Evolutionary conservation across 1,139 yeast genomes (phyloP), one percentile per base, ranked within the genome.

Genomic region (Pichia sp.): DNA sequence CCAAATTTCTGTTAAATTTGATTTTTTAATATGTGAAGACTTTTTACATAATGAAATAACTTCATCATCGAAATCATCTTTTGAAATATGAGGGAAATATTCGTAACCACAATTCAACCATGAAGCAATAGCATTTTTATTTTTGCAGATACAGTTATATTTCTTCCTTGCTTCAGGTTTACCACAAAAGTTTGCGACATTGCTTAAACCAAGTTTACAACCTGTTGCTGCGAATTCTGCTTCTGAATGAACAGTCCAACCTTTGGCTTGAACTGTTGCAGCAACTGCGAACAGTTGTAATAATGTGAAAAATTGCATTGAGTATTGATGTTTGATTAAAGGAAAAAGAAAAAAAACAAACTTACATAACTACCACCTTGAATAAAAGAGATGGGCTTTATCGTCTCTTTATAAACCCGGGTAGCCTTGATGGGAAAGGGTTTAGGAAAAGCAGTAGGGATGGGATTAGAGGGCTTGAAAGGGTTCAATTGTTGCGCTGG

Each of bases 131-230:
- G 51, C 58, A 14, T 55, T 40, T 11, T 35, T 26, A 14, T 34
- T 47, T 18, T 39, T 45, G 43, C 61, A 58, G 11, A 48, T 46
- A 43, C 59, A 54, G 11, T 51, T 50, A 33, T 52, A 66, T 2
- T 61, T 37, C 21, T 42, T 44, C 41, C 49, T 45, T 3, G 15
- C 19, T 21, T 39, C 42, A 5, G 37, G 8, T 17, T 23, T 39
- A 38, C 62, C 67, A 30, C 60, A 56, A 44, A 60, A 66, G 34
- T 56, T 61, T 3, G 56, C 54, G 1, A 59, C 65, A 2, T 44
- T 47, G 33, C 63, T 60, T 31, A 68, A 34, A 10, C 59, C 54
- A 1, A 50, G 40, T 17, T 54, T 48, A 56, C 74, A 69, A 2
- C 63, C 65, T 36, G 42, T 38, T 9, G 56, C 59, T 2, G 35